These are phyloP conservation scores for Leishmania lainsoni DNA, from an alignment of 208 protist species.

Conservation along the genomic window DNA sequence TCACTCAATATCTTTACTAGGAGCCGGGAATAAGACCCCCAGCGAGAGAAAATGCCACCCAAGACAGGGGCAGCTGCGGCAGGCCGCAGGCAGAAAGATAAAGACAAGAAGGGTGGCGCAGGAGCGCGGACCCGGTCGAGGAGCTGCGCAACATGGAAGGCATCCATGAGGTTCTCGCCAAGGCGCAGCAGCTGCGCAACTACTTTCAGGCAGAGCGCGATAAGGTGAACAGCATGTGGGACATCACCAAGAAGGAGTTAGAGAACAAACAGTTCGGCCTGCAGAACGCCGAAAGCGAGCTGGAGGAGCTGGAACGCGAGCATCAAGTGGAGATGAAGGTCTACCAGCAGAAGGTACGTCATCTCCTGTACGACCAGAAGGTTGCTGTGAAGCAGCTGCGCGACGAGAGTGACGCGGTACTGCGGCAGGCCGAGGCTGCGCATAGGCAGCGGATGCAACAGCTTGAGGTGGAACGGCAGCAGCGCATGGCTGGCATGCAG, in stretches of 20 bases:
- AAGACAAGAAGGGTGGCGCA: conserved; percentile 37
- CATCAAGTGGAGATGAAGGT: conserved; percentile 97
- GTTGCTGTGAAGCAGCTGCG: conserved; percentile 90
- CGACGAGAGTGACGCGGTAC: conserved; percentile 84
- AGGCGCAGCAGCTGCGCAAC: conserved; percentile 93
- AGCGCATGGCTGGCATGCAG: conserved; percentile 58
- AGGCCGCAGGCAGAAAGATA: conserved; percentile 19
- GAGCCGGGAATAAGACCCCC: not conserved
- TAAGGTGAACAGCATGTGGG: conserved; percentile 94
- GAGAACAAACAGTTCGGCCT: conserved; percentile 76
- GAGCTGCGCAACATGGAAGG: conserved; percentile 53
- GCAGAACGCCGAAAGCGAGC: conserved; percentile 90
- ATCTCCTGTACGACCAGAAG: conserved; percentile 95
- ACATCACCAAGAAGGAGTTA: conserved; percentile 93
- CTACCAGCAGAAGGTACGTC: conserved; percentile 97
- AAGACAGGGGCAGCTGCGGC: conserved; percentile 25
- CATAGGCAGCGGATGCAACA: conserved; percentile 81
- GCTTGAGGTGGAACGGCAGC: conserved; percentile 66
- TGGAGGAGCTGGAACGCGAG: conserved; percentile 94
- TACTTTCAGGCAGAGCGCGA: conserved; percentile 97
- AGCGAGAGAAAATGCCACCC: conserved; percentile 36
- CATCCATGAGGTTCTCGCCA: conserved; percentile 82
- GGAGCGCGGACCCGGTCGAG: conserved; percentile 36
- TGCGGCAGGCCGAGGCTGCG: conserved; percentile 83
- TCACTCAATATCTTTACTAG: not conserved